Conservation (phyloP, 2,329 filamentous ascomycete species). For the Epichloe sp. region DNA sequence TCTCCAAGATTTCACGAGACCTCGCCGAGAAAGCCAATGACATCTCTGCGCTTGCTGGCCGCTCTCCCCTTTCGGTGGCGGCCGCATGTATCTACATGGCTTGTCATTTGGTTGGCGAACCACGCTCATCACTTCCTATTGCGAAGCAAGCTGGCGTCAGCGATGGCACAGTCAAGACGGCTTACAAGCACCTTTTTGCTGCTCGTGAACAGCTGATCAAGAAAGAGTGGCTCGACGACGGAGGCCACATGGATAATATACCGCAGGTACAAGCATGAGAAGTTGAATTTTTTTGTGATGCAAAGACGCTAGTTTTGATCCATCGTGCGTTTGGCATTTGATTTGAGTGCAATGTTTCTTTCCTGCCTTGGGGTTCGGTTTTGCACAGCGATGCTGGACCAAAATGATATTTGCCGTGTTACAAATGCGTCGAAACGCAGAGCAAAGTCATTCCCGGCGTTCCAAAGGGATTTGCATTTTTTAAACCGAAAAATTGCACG, state of each 20-base stretch:
- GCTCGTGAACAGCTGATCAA: slow-evolving; percentile 63
- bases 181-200: slow-evolving; percentile 77
- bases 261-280: slow-evolving; percentile 32
- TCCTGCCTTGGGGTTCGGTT: neutral
- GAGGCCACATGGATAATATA: slow-evolving; percentile 58
- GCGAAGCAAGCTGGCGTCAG: slow-evolving; percentile 76
- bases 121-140: slow-evolving; percentile 75
- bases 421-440: neutral
- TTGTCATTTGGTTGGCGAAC: slow-evolving; percentile 69
- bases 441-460: neutral
- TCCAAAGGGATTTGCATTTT: neutral
- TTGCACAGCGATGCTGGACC: neutral
- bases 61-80: slow-evolving; percentile 85
- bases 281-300: neutral
- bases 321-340: neutral
- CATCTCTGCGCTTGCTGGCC: slow-evolving; percentile 73
- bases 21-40: slow-evolving; percentile 67
- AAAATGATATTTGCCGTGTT: neutral
- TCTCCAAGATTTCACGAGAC: slow-evolving; percentile 67
- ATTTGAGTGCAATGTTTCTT: neutral
- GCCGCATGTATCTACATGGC: slow-evolving; percentile 97
- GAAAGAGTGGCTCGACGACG: slow-evolving; percentile 59
- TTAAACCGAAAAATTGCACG: neutral
- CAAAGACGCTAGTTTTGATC: neutral
- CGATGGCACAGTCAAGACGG: slow-evolving; percentile 91